Percentiles rank a stretch among this genome's conserved stretches.
phyloP scores from a whole-genome alignment of 495 filamentous ascomycete genomes.

The Niebla homalea region DNA sequence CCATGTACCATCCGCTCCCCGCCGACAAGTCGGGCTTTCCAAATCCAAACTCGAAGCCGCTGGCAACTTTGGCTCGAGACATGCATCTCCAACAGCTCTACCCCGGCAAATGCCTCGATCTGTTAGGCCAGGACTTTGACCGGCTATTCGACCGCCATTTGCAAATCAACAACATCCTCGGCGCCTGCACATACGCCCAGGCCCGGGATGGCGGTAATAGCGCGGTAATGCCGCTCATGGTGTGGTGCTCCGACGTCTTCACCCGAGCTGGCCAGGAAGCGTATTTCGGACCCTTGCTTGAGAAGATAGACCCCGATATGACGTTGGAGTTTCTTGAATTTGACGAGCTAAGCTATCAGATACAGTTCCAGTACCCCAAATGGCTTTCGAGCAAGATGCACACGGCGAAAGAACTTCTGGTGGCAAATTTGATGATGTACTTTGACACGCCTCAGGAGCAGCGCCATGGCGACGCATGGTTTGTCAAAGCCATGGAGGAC shows the following conservation, averaged over 20 bases:
- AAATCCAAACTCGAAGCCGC: slow-evolving; percentile 11
- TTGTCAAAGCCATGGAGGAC: slow-evolving; percentile 15
- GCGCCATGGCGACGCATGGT: slow-evolving; percentile 8
- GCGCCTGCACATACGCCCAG: background rate
- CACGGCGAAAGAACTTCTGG: slow-evolving; percentile 2
- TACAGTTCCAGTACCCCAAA: slow-evolving; percentile 16
- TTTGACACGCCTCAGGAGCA: slow-evolving; percentile 13
- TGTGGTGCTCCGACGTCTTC: slow-evolving; percentile 15
- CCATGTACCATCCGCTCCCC: slow-evolving; percentile 3
- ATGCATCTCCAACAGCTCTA: slow-evolving; percentile 16
- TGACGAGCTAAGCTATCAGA: slow-evolving; percentile 17
- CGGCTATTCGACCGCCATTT: slow-evolving; percentile 3
- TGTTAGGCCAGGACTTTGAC: slow-evolving; percentile 1
- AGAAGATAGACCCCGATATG: slow-evolving; percentile 13
- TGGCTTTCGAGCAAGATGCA: slow-evolving; percentile 7
- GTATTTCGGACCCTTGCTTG: slow-evolving; percentile 16
- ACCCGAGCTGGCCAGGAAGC: slow-evolving; percentile 10
- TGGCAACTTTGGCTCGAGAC: slow-evolving; percentile 5
- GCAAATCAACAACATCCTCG: background rate
- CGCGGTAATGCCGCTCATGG: slow-evolving; percentile 4
- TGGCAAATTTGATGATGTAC: slow-evolving; percentile 10
- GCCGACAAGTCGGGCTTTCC: slow-evolving; percentile 11
- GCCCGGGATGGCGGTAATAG: background rate
- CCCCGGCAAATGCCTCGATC: slow-evolving; percentile 10
- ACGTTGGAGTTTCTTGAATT: slow-evolving; percentile 11